A percentile compares a stretch with the other conserved stretches of the same genome.
phyloP scores from a whole-genome alignment of 2,329 filamentous ascomycete species.

The Ophiostoma sp. region DNA sequence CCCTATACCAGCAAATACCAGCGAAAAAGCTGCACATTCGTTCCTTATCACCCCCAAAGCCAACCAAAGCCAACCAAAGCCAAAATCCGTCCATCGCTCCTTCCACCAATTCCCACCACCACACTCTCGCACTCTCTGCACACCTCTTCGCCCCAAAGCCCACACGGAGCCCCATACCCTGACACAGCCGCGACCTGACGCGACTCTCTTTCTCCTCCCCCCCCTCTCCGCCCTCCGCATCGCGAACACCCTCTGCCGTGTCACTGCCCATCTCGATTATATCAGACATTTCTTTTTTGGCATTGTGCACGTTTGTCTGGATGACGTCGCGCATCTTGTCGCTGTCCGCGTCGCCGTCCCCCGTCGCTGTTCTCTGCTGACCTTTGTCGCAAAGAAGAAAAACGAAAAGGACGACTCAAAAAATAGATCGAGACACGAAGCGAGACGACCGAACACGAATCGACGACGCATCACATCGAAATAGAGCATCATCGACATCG shows the following conservation, averaged over 20 bases:
- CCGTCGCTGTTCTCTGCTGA: conserved; percentile 45
- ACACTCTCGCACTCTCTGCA: conserved; percentile 22
- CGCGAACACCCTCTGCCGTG: conserved; percentile 48
- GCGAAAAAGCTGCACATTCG: conserved; percentile 8
- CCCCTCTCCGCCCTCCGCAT: conserved; percentile 36
- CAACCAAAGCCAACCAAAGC: conserved; percentile 2
- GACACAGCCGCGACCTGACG: conserved; percentile 46
- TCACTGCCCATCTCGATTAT: conserved; percentile 45
- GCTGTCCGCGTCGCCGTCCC: conserved; percentile 1
- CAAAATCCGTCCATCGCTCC: conserved; percentile 11
- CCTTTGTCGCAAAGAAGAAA: conserved; percentile 40
- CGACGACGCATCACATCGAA: not conserved
- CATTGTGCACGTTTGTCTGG: conserved; percentile 42
- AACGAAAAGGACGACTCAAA: not conserved
- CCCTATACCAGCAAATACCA: not conserved
- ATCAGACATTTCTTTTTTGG: conserved; percentile 33
- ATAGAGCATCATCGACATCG: not conserved
- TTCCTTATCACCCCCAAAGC: conserved; percentile 18
- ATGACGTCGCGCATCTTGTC: conserved; percentile 36
- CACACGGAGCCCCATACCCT: conserved; percentile 38
- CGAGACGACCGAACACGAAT: not conserved
- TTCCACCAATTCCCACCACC: conserved; percentile 16
- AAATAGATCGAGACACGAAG: not conserved
- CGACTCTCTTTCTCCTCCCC: conserved; percentile 31
- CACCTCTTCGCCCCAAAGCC: conserved; percentile 29